Percentiles rank a stretch among this genome's conserved stretches.
These are phyloP conservation scores for Populus tomentosa DNA, from an alignment of 441 rosid species.

Conservation along the genomic window DNA sequence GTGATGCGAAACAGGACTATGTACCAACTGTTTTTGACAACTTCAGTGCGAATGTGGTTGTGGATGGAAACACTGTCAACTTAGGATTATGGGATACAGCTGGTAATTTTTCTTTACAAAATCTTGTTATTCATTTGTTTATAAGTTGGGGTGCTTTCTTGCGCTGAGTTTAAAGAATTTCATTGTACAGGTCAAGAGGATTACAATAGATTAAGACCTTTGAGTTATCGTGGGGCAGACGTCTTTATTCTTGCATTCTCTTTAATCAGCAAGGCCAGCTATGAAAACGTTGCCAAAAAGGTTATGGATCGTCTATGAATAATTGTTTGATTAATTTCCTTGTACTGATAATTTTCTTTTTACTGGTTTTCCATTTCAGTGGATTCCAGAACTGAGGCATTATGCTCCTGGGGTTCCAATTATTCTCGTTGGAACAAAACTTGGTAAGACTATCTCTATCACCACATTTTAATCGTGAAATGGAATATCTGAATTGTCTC, in stretches of 20 bases:
- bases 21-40: constrained; percentile 81
- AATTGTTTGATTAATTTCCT: constrained; percentile 1
- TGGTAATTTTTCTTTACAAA: constrained; percentile 36
- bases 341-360: constrained; percentile 17
- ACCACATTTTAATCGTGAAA: not conserved
- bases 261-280: constrained; percentile 86
- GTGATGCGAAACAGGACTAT: constrained; percentile 53
- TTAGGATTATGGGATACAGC: constrained; percentile 79
- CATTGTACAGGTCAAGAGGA: constrained; percentile 65
- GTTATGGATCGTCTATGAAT: constrained; percentile 22
- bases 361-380: constrained; percentile 38
- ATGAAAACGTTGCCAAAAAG: constrained; percentile 82
- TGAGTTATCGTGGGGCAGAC: constrained; percentile 81
- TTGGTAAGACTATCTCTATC: constrained; percentile 33
- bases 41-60: constrained; percentile 85
- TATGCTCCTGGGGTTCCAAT: constrained; percentile 81
- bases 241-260: constrained; percentile 83
- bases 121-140: not conserved
- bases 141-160: not conserved
- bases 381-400: constrained; percentile 85
- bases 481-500: not conserved
- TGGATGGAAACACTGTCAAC: constrained; percentile 73
- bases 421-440: constrained; percentile 82
- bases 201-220: constrained; percentile 66
- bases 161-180: constrained; percentile 10